Conservation (phyloP, 192 early-diverging fungal genomes). For the Backusella australiensis region DNA sequence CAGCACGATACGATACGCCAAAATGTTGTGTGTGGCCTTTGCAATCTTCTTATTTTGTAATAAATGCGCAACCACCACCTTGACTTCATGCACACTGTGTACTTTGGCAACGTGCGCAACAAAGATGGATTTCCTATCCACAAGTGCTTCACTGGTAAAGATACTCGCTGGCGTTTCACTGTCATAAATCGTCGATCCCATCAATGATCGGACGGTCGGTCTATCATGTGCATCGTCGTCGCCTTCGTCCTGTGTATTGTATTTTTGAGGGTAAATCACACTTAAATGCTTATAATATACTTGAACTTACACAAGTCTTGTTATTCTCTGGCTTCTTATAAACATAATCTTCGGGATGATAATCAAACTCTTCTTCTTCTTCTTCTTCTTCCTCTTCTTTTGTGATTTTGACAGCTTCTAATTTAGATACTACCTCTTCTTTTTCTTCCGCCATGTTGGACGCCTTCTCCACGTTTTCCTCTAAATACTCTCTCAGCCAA, state of each 20-base stretch:
- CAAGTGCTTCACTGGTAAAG: slow-evolving; percentile 53
- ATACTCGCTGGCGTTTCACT: slow-evolving; percentile 39
- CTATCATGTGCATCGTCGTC: slow-evolving; percentile 9
- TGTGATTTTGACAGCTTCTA: neutral
- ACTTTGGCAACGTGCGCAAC: slow-evolving; percentile 74
- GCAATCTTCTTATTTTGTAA: slow-evolving; percentile 72
- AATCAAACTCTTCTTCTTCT: slow-evolving; percentile 18
- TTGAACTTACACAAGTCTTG: neutral
- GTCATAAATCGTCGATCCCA: neutral
- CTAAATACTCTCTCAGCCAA: slow-evolving; percentile 49
- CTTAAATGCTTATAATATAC: neutral
- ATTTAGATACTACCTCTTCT: neutral
- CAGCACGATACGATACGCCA: slow-evolving; percentile 79
- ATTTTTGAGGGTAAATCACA: neutral
- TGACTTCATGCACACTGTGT: slow-evolving; percentile 51
- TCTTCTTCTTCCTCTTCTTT: slow-evolving; percentile 24
- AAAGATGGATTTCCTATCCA: slow-evolving; percentile 85
- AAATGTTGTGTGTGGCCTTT: slow-evolving; percentile 88
- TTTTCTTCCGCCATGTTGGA: neutral
- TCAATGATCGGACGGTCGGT: neutral
- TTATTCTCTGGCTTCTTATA: neutral
- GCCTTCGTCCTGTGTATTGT: neutral
- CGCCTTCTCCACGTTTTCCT: slow-evolving; percentile 22
- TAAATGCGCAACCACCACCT: slow-evolving; percentile 49
- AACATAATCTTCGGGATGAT: neutral